phyloP scores from a whole-genome alignment of 768 basidiomycete species.

The Tylopilus sp. region DNA sequence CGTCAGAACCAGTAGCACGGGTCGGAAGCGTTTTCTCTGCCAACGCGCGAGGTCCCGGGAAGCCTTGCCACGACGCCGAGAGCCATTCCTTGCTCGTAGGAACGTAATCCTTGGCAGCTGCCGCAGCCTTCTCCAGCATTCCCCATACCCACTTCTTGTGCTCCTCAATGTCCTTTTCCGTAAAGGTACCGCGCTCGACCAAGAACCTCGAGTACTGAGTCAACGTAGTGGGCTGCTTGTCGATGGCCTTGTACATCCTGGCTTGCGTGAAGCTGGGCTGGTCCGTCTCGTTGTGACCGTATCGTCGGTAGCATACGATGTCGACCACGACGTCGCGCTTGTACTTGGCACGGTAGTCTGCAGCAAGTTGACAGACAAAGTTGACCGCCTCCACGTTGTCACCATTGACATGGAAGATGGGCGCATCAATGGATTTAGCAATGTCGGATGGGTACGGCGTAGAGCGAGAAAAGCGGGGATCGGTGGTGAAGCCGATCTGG shows the following conservation, averaged over 20 bases:
- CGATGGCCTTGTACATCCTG: slow-evolving; percentile 96
- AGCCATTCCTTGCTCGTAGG: slow-evolving; percentile 97
- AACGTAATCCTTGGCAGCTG: slow-evolving; percentile 92
- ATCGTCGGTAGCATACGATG: slow-evolving; percentile 97
- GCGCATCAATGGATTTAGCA: slow-evolving; percentile 96
- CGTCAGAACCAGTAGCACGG: slow-evolving; percentile 78
- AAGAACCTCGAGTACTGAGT: slow-evolving; percentile 91
- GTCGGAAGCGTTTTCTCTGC: slow-evolving; percentile 92
- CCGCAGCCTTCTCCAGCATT: slow-evolving; percentile 95
- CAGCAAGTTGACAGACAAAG: slow-evolving; percentile 96
- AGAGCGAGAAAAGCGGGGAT: slow-evolving; percentile 95
- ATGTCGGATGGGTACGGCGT: slow-evolving; percentile 98
- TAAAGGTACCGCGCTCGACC: slow-evolving; percentile 88
- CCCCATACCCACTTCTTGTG: slow-evolving; percentile 99
- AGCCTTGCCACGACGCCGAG: slow-evolving; percentile 96
- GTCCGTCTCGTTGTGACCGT: slow-evolving; percentile 99
- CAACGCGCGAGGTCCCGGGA: slow-evolving; percentile 95
- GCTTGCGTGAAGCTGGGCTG: slow-evolving; percentile 99
- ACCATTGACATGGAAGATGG: slow-evolving; percentile 99
- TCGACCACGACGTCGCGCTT: slow-evolving; percentile 99
- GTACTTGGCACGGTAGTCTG: slow-evolving; percentile 97
- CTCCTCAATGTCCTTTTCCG: slow-evolving; percentile 93
- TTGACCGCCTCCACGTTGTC: slow-evolving; percentile 98
- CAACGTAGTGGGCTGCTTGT: slow-evolving; percentile 88
- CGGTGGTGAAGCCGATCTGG: slow-evolving; percentile 99